These are phyloP conservation scores for Mucor saturninus DNA, from an alignment of 371 early-diverging fungal genomes.

Conservation along the genomic window DNA sequence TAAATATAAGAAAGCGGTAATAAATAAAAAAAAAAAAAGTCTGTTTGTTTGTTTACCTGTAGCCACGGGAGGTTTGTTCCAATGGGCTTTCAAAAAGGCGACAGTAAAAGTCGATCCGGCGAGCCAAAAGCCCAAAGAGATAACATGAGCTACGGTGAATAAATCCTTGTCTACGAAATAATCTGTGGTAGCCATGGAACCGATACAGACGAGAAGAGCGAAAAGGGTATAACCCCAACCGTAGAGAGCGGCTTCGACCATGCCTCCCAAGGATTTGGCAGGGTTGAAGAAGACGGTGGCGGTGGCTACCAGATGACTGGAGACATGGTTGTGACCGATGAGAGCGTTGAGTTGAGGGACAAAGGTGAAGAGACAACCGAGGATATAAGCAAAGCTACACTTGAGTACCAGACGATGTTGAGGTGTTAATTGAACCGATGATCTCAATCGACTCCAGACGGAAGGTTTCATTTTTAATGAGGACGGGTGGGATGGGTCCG, in stretches of 20 bases:
- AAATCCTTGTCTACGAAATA: constrained; percentile 56
- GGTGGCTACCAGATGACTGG: constrained; percentile 65
- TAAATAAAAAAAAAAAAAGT: constrained; percentile 6
- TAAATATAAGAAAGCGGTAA: constrained; percentile 11
- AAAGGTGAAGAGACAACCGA: constrained; percentile 66
- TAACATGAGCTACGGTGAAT: constrained; percentile 43
- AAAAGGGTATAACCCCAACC: constrained; percentile 55
- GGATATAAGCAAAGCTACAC: constrained; percentile 63
- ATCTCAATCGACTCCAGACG: neutral
- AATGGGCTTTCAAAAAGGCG: constrained; percentile 64
- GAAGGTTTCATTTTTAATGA: neutral
- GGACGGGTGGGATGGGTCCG: neutral
- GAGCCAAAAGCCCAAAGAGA: constrained; percentile 60
- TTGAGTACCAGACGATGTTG: constrained; percentile 57
- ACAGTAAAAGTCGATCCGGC: constrained; percentile 58
- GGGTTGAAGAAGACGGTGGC: constrained; percentile 72
- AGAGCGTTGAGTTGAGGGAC: constrained; percentile 53
- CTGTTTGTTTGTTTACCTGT: constrained; percentile 46
- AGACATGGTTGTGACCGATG: constrained; percentile 36
- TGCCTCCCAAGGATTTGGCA: constrained; percentile 65
- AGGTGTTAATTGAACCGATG: constrained; percentile 16
- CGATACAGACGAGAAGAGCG: constrained; percentile 50
- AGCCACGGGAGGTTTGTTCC: constrained; percentile 66
- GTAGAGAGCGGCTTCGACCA: constrained; percentile 64
- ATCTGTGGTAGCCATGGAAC: constrained; percentile 56